Conservation (phyloP, 2,329 filamentous ascomycete genomes). For the Blastomyces silverae region DNA sequence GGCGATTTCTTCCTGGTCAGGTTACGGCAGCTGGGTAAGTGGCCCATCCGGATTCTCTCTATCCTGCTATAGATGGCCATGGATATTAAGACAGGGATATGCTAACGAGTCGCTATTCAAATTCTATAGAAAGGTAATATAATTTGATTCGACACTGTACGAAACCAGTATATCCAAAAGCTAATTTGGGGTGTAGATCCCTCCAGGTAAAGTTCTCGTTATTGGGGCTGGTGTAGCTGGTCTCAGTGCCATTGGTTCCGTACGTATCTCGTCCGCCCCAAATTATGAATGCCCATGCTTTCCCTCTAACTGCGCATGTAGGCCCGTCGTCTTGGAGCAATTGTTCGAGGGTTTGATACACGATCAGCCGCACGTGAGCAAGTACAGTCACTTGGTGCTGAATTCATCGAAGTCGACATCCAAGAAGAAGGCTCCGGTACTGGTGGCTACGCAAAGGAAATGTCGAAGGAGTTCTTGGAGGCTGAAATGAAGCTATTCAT, state of each 20-base stretch:
- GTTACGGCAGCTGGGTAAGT: constrained; percentile 72
- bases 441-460: constrained; percentile 85
- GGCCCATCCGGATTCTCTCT: not conserved
- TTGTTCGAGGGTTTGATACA: constrained; percentile 88
- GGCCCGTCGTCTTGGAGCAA: constrained; percentile 77
- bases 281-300: not conserved
- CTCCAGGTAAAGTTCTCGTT: constrained; percentile 81
- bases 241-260: constrained; percentile 62
- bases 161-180: constrained; percentile 8
- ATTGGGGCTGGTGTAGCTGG: constrained; percentile 88
- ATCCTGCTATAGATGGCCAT: not conserved
- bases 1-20: constrained; percentile 80
- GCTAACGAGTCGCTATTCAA: constrained; percentile 24
- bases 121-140: constrained; percentile 20
- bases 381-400: constrained; percentile 81
- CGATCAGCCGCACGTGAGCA: constrained; percentile 80
- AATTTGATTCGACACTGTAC: not conserved
- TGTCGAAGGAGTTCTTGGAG: constrained; percentile 89
- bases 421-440: constrained; percentile 77
- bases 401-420: constrained; percentile 81
- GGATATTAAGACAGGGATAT: constrained; percentile 3
- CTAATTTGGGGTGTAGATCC: constrained; percentile 48
- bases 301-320: constrained; percentile 23
- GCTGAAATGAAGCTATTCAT: constrained; percentile 90
- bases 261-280: not conserved